Conservation (phyloP, 768 basidiomycete species). For the Suillus variegatus region DNA sequence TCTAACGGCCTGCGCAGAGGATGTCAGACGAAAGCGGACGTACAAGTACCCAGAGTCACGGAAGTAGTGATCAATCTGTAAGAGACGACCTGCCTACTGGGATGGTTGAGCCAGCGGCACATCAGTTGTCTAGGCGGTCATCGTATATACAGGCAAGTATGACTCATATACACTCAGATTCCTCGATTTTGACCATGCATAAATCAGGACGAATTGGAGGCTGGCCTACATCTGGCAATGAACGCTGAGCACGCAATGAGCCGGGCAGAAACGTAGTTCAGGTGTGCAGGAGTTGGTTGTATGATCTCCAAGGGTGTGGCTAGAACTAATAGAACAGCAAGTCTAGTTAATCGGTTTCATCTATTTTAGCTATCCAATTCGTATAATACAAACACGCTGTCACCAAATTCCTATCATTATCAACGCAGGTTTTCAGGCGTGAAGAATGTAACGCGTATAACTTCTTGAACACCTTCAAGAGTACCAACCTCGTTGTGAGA, state of each 20-base stretch:
- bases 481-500: conserved; percentile 59
- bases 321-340: neutral
- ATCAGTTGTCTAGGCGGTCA: neutral
- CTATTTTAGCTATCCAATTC: neutral
- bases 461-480: conserved; percentile 71
- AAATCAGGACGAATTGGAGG: neutral
- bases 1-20: conserved; percentile 11
- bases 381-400: neutral
- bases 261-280: neutral
- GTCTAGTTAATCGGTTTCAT: neutral
- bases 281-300: neutral
- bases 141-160: conserved; percentile 3
- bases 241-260: neutral
- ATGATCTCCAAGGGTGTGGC: neutral
- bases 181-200: neutral
- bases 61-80: conserved; percentile 6
- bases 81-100: conserved; percentile 1
- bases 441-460: conserved; percentile 32
- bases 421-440: neutral
- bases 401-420: neutral
- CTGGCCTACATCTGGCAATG: neutral
- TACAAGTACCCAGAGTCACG: conserved; percentile 17
- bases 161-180: neutral
- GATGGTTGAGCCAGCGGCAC: neutral
- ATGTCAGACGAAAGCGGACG: conserved; percentile 10